phyloP scores from a whole-genome alignment of 371 early-diverging fungal species.

The Nematocida parisii region DNA sequence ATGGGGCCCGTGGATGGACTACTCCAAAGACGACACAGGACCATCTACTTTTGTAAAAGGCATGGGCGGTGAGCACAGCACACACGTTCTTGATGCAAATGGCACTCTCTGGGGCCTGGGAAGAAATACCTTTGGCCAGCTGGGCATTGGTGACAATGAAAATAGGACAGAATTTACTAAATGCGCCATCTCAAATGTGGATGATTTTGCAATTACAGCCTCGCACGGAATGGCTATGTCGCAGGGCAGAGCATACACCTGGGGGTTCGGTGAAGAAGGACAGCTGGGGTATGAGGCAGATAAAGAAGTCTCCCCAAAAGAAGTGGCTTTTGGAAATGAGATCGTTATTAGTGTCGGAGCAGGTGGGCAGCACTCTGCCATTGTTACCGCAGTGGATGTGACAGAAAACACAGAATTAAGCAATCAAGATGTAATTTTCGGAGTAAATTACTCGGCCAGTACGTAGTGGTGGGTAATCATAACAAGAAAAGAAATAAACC shows the following conservation, averaged over 20 bases:
- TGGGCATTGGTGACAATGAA: conserved; percentile 58
- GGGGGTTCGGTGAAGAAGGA: conserved; percentile 64
- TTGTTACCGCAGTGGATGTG: conserved; percentile 34
- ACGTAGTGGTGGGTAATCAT: too few species aligned
- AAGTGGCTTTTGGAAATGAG: conserved; percentile 65
- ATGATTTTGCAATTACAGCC: conserved; percentile 47
- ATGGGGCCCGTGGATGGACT: conserved; percentile 39
- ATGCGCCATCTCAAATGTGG: conserved; percentile 48
- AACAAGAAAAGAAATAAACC: too few species aligned
- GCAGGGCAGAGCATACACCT: conserved; percentile 62
- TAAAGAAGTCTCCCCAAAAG: conserved; percentile 43
- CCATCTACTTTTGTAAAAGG: conserved; percentile 56
- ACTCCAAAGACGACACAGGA: background rate
- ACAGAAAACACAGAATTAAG: background rate
- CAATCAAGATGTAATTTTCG: background rate
- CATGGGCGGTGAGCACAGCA: conserved; percentile 67
- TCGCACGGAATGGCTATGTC: conserved; percentile 50
- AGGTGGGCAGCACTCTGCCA: conserved; percentile 54
- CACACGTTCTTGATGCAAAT: conserved; percentile 62
- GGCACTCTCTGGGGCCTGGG: conserved; percentile 66
- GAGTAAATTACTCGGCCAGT: background rate
- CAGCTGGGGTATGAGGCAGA: conserved; percentile 64
- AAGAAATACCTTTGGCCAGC: conserved; percentile 66
- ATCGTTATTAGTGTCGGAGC: conserved; percentile 64
- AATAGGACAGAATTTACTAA: conserved; percentile 10